Evolutionary conservation across 768 basidiomycete genomes (phyloP).

Genomic region (Podaxis carcinomalis): DNA sequence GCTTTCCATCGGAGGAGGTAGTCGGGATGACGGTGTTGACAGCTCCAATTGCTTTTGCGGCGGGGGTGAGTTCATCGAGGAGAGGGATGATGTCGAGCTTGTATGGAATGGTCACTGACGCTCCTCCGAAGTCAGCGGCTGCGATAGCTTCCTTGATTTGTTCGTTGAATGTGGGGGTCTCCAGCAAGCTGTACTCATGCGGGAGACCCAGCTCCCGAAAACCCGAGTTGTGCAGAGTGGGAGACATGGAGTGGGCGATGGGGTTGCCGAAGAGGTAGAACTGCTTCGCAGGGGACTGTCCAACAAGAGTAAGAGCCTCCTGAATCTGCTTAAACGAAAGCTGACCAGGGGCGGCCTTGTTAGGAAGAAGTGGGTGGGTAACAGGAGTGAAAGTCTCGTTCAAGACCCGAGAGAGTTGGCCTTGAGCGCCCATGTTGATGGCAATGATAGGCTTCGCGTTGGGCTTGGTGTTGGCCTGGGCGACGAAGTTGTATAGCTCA

Average conservation of each 20-base stretch:
- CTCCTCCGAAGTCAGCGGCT: slow-evolving; percentile 82
- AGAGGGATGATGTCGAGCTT: slow-evolving; percentile 87
- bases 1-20: slow-evolving; percentile 8
- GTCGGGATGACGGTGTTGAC: slow-evolving; percentile 86
- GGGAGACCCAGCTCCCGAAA: slow-evolving; percentile 82
- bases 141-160: slow-evolving; percentile 60
- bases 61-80: slow-evolving; percentile 73
- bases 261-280: slow-evolving; percentile 92
- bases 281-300: slow-evolving; percentile 64
- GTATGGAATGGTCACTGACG: slow-evolving; percentile 94
- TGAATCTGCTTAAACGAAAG: slow-evolving; percentile 87
- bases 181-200: slow-evolving; percentile 74
- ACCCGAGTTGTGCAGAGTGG: slow-evolving; percentile 87
- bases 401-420: slow-evolving; percentile 87
- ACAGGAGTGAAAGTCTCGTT: slow-evolving; percentile 86
- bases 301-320: slow-evolving; percentile 72
- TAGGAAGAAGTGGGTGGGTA: slow-evolving; percentile 84
- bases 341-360: slow-evolving; percentile 90
- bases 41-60: slow-evolving; percentile 85
- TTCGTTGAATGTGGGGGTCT: slow-evolving; percentile 64
- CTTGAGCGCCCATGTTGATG: slow-evolving; percentile 88
- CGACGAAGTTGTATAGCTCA: slow-evolving; percentile 67
- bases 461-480: slow-evolving; percentile 35
- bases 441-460: slow-evolving; percentile 82
- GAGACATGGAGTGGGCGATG: slow-evolving; percentile 86